phyloP scores from a whole-genome alignment of 129 eudicot genomes.

The Silybum marianum region DNA sequence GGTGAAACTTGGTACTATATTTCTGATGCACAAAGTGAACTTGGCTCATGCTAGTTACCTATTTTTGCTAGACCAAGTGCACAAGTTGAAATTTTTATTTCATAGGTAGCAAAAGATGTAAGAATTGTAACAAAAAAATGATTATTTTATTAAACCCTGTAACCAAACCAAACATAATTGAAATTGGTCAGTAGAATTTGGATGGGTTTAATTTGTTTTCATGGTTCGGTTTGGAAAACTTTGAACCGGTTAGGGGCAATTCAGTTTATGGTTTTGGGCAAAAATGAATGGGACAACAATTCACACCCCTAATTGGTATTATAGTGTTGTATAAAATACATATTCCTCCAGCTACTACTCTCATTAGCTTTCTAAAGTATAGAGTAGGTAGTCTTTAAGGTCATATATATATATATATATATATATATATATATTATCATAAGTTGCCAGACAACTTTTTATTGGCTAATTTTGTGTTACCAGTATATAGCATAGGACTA shows the following conservation, averaged over 20 bases:
- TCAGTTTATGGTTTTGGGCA: background rate
- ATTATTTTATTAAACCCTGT: background rate
- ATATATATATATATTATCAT: background rate
- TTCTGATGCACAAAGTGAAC: background rate
- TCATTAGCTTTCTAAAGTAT: background rate
- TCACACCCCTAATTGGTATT: background rate
- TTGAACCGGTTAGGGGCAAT: background rate
- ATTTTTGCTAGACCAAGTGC: background rate
- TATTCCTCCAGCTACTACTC: background rate
- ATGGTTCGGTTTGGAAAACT: background rate
- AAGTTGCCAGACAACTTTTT: background rate
- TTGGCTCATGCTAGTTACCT: background rate
- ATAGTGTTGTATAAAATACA: background rate
- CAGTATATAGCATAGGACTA: background rate
- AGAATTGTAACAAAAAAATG: background rate
- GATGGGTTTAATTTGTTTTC: background rate
- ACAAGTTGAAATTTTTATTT: background rate
- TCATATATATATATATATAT: background rate
- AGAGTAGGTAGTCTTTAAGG: background rate
- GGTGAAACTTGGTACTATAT: background rate
- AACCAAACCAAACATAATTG: background rate
- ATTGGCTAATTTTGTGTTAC: conserved; percentile 1
- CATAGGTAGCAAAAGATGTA: background rate
- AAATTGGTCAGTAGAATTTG: background rate
- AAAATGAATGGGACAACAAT: background rate